Conservation (phyloP, 129 eudicot species). For the Chrysanthemum lavandulifolium region DNA sequence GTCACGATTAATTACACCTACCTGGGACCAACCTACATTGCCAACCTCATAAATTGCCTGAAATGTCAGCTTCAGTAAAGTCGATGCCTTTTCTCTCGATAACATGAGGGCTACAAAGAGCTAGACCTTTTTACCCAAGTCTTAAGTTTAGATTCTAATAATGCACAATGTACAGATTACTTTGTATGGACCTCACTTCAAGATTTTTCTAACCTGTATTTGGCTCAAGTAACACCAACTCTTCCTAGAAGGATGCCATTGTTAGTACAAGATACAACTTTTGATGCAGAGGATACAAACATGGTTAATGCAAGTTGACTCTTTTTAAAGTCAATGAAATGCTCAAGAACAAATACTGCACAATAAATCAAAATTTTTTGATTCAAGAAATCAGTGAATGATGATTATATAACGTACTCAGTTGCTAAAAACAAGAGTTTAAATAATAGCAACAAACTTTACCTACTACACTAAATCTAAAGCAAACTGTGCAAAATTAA, state of each 20-base stretch:
- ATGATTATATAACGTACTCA: constrained; percentile 23
- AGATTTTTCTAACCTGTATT: neutral
- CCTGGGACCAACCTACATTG: too few relatives aligned
- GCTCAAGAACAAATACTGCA: neutral
- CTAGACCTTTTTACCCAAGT: neutral
- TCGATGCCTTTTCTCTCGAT: neutral
- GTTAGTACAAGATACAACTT: neutral
- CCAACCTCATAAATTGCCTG: neutral
- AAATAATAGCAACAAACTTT: constrained; percentile 26
- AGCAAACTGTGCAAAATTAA: constrained; percentile 26
- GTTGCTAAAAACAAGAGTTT: constrained; percentile 27
- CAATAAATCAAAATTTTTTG: constrained; percentile 22
- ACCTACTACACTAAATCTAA: constrained; percentile 32
- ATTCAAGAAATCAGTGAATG: constrained; percentile 33
- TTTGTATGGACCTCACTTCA: neutral
- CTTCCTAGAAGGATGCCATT: neutral
- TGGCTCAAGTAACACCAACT: neutral
- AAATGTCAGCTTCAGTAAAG: neutral
- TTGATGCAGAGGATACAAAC: constrained; percentile 1
- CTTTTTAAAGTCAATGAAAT: neutral
- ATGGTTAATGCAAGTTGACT: neutral
- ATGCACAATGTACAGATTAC: neutral
- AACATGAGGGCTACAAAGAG: neutral
- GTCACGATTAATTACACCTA: too few relatives aligned
- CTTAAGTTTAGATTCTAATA: neutral